These are phyloP conservation scores for Cupressus sempervirens DNA, from an alignment of 75 land plant species.

Conservation along the genomic window DNA sequence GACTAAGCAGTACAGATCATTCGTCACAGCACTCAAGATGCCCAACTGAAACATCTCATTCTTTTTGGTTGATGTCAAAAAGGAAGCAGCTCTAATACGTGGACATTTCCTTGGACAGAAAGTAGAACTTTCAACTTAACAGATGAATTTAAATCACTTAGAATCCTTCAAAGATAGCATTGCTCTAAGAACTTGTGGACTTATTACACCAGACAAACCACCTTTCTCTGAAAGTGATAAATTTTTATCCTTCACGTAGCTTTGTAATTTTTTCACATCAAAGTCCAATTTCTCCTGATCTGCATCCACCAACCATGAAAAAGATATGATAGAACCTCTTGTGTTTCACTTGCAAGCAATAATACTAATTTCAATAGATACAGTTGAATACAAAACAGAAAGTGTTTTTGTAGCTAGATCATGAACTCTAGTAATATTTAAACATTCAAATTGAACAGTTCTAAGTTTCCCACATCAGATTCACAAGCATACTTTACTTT, in stretches of 20 bases:
- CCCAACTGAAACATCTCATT: not conserved
- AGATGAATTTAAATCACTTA: not conserved
- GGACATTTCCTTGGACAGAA: not conserved
- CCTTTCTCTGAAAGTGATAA: constrained; percentile 72
- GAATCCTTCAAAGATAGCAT: constrained; percentile 62
- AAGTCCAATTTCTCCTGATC: constrained; percentile 36
- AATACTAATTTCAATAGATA: not conserved
- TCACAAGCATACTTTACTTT: not conserved
- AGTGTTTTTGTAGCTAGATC: not conserved
- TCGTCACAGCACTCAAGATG: not conserved
- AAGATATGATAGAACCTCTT: not conserved
- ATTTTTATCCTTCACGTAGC: constrained; percentile 76
- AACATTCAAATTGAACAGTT: not conserved
- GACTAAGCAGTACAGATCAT: not conserved
- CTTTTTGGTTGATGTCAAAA: not conserved
- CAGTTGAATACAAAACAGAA: not conserved
- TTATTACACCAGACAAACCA: constrained; percentile 60
- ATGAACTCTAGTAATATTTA: not conserved
- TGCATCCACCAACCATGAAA: not conserved
- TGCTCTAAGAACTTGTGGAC: constrained; percentile 62
- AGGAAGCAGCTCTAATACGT: not conserved
- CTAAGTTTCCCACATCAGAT: not conserved
- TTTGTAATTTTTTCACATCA: constrained; percentile 67
- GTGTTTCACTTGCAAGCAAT: not conserved
- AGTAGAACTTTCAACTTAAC: not conserved